Conservation (phyloP, 257 asterid genomes). For the Echites panduratus region DNA sequence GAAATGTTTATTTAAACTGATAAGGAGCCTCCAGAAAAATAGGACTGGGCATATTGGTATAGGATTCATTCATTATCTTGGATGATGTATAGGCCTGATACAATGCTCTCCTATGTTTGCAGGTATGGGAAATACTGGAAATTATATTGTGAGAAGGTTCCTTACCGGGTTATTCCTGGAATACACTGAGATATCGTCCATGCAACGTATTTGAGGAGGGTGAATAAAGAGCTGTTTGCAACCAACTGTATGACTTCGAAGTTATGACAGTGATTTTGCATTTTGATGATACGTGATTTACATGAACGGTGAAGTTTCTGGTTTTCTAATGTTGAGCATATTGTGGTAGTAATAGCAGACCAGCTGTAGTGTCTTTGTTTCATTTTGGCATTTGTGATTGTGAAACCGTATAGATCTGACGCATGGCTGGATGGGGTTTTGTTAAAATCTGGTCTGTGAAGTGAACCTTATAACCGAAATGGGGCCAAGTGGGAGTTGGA, state of each 20-base stretch:
- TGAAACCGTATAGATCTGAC: too few relatives aligned
- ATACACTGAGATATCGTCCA: conserved; percentile 41
- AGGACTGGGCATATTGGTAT: too few relatives aligned
- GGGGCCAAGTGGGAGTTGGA: too few relatives aligned
- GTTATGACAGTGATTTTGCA: not conserved
- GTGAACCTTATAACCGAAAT: too few relatives aligned
- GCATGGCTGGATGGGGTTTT: too few relatives aligned
- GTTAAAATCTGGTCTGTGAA: too few relatives aligned
- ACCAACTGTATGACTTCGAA: not conserved
- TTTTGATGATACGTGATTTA: not conserved
- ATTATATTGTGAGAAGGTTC: conserved; percentile 81
- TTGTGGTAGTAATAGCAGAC: too few relatives aligned
- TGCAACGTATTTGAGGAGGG: not conserved
- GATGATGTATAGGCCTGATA: not conserved
- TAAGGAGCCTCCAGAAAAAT: not conserved
- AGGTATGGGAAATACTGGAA: conserved; percentile 97
- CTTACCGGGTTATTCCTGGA: conserved; percentile 66
- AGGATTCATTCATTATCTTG: too few relatives aligned
- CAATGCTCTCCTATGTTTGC: conserved; percentile 15
- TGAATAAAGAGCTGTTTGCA: not conserved
- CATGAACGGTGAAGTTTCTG: not conserved
- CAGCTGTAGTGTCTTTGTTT: too few relatives aligned
- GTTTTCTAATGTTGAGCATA: too few relatives aligned
- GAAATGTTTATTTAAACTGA: not conserved
- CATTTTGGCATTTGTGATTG: too few relatives aligned